These are phyloP conservation scores for Chaetomium fimeti DNA, from an alignment of 495 filamentous ascomycete genomes.

Conservation along the genomic window DNA sequence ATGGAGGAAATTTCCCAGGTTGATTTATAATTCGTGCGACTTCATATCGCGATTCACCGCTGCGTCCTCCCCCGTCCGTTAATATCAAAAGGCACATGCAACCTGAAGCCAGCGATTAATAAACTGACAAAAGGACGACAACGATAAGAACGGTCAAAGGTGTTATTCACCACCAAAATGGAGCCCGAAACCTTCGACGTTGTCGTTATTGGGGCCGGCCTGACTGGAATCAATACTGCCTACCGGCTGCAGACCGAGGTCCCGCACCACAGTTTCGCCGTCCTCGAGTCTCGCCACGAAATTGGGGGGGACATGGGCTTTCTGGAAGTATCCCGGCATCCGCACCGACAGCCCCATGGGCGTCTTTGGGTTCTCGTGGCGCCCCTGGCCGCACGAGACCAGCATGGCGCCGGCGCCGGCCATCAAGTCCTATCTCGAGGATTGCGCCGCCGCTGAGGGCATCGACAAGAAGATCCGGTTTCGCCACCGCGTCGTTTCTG, in stretches of 20 bases:
- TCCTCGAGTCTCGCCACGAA: conserved; percentile 60
- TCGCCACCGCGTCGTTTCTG: conserved; percentile 53
- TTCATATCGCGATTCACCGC: too few relatives aligned
- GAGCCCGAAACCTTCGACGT: conserved; percentile 50
- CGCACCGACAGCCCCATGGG: conserved; percentile 67
- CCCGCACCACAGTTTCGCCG: conserved; percentile 55
- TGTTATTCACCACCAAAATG: conserved; percentile 9
- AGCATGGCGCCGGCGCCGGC: conserved; percentile 60
- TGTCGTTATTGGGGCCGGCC: conserved; percentile 68
- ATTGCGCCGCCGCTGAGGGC: conserved; percentile 56
- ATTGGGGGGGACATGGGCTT: conserved; percentile 72
- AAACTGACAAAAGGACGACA: too few relatives aligned
- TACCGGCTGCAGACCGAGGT: conserved; percentile 64
- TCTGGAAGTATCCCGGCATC: conserved; percentile 69
- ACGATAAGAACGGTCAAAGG: too few relatives aligned
- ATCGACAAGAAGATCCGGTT: conserved; percentile 63
- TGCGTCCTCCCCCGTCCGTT: too few relatives aligned
- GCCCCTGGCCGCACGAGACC: conserved; percentile 59
- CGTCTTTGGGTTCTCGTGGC: conserved; percentile 67
- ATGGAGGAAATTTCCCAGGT: too few relatives aligned
- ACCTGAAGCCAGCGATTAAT: too few relatives aligned
- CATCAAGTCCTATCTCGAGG: conserved; percentile 63
- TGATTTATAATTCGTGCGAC: too few relatives aligned
- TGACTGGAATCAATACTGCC: conserved; percentile 73
- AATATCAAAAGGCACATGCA: too few relatives aligned